phyloP scores from a whole-genome alignment of 2,329 filamentous ascomycete species.

The Rugonectria rugulosa region DNA sequence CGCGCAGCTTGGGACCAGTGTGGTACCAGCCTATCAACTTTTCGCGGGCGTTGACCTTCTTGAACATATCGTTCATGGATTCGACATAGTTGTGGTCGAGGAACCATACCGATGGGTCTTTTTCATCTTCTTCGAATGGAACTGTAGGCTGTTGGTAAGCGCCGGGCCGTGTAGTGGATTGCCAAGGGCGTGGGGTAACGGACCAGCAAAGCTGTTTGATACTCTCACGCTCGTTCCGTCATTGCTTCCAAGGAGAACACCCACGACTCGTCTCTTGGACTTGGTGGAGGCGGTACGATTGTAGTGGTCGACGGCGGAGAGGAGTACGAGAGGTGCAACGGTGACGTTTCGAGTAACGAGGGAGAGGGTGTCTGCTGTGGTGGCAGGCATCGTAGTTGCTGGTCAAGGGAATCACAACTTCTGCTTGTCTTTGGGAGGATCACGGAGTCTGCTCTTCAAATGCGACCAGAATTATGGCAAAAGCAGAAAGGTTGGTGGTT shows the following conservation, averaged over 20 bases:
- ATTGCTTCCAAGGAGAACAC: constrained; percentile 93
- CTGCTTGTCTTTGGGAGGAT: constrained; percentile 25
- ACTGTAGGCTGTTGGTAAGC: constrained; percentile 61
- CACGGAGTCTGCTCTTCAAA: constrained; percentile 27
- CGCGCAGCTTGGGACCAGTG: constrained; percentile 94
- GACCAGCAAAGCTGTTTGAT: constrained; percentile 98
- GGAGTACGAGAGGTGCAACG: constrained; percentile 95
- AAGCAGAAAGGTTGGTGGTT: constrained; percentile 22
- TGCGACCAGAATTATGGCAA: constrained; percentile 24
- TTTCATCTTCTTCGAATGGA: constrained; percentile 98
- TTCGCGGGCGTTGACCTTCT: constrained; percentile 98
- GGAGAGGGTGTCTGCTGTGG: constrained; percentile 94
- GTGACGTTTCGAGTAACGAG: constrained; percentile 95
- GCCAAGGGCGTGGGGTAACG: constrained; percentile 27
- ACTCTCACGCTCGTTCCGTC: constrained; percentile 95
- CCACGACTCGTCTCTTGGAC: constrained; percentile 86
- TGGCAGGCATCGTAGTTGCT: constrained; percentile 80
- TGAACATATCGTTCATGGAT: constrained; percentile 99
- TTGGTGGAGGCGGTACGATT: constrained; percentile 90
- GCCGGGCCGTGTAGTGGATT: constrained; percentile 8
- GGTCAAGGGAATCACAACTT: constrained; percentile 21
- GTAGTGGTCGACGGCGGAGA: constrained; percentile 98
- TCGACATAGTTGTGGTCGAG: constrained; percentile 99
- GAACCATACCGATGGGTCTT: constrained; percentile 98
- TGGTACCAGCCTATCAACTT: constrained; percentile 99